A percentile compares a stretch with the other conserved stretches of the same genome.
These are phyloP conservation scores for Solanum corneliomulleri DNA, from an alignment of 257 asterid genomes.

Conservation along the genomic window DNA sequence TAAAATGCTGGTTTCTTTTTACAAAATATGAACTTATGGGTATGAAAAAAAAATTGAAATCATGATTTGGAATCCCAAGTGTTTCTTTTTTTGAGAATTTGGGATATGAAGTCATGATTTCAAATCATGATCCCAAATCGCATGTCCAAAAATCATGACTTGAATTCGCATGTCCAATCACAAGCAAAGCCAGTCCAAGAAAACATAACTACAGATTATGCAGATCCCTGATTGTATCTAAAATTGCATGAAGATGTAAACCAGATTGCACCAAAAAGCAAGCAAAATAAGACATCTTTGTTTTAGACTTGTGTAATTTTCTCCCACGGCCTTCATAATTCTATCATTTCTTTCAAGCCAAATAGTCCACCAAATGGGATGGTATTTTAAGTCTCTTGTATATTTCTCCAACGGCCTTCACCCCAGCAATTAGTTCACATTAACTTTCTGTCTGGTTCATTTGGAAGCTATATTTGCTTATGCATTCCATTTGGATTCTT, in stretches of 20 bases:
- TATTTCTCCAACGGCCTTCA: background rate
- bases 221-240: background rate
- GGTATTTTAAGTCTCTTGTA: background rate
- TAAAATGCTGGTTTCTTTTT: background rate
- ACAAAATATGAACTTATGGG: background rate
- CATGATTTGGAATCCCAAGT: background rate
- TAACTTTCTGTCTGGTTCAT: background rate
- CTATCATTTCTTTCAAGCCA: background rate
- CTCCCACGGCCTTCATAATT: background rate
- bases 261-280: background rate
- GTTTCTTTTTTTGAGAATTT: background rate
- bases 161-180: background rate
- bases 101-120: background rate
- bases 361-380: background rate
- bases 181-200: background rate
- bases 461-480: background rate
- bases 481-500: background rate
- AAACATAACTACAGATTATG: background rate
- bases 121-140: background rate
- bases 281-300: background rate
- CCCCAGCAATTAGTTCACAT: background rate
- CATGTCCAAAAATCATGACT: background rate
- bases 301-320: background rate
- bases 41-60: background rate
- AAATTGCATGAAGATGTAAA: background rate